Base-by-base conservation (phyloP, 2,329 filamentous ascomycete species). In the Sporothrix mexicana region DNA sequence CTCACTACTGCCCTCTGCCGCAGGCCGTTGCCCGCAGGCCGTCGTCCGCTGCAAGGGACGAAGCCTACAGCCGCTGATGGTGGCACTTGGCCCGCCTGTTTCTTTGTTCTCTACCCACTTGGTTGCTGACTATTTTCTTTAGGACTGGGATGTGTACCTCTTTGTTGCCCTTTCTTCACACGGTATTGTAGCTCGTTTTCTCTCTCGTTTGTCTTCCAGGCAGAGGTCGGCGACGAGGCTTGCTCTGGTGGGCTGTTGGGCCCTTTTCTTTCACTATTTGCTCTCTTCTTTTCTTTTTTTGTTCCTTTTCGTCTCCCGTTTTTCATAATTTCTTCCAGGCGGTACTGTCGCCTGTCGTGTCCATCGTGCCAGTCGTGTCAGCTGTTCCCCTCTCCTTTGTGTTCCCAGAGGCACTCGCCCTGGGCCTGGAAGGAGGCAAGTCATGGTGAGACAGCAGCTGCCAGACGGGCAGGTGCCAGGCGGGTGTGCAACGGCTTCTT, bases 71-170 rank as follows among this genome's bases (percentile, higher is more conserved):
- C 70, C 61, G 61, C 70, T 36, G 70, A 30, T 15, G 59, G 70
- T 71, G 61, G 72, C 68, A 69, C 64, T 64, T 47, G 47, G 41
- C 45, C 30, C 69, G 4, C 10, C 57, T 13, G 20, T 43, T 66
- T 66, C 61, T 66, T 73, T 73, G 69, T 70, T 74, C 69, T 70
- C 43, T 72, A 49, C 59, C 66, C 73, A 70, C 70, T 74, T 73
- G 73, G 25, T 57, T 74, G 73, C 73, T 74, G 73, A 74, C 73
- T 73, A 73, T 61, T 57, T 67, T 69, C 25, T 23, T 23, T 45
- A 7, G 25, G 17, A 47, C 41, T 59, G 49, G 41, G 25, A 25
- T 59, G 41, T 12, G 5, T n/a, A n/a, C 67, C 61, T 61, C 73
- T 73, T 74, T 73, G 67, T 72, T 59, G 57, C 25, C 51, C 6